These are phyloP conservation scores for Candida freyschussii DNA, from an alignment of 1,139 yeast species.

Conservation along the genomic window DNA sequence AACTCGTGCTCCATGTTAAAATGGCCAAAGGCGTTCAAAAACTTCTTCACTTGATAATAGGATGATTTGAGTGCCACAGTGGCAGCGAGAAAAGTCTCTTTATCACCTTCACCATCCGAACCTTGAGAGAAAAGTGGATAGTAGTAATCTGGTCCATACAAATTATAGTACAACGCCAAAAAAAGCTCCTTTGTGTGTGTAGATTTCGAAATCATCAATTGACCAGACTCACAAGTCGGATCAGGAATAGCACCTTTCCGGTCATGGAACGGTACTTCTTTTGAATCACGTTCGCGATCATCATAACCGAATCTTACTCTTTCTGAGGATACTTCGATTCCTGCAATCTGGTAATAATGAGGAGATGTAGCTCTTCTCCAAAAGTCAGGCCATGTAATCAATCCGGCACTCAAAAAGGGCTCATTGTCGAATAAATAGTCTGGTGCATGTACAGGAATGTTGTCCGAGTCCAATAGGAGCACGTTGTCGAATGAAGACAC, in stretches of 20 bases:
- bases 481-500: conserved; percentile 75
- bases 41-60: conserved; percentile 64
- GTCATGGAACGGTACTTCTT: conserved; percentile 57
- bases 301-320: conserved; percentile 35
- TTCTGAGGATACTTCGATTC: conserved; percentile 36
- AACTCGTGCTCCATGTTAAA: conserved; percentile 40
- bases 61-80: conserved; percentile 57
- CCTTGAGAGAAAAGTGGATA: conserved; percentile 86
- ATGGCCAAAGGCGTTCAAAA: conserved; percentile 51
- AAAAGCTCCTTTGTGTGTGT: conserved; percentile 61
- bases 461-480: conserved; percentile 74
- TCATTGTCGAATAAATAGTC: conserved; percentile 49
- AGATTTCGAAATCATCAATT: conserved; percentile 61
- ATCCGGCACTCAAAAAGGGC: conserved; percentile 51
- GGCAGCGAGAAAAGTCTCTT: conserved; percentile 82
- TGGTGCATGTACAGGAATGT: conserved; percentile 57
- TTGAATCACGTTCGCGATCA: conserved; percentile 27
- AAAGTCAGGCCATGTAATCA: conserved; percentile 79
- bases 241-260: conserved; percentile 71
- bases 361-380: conserved; percentile 78
- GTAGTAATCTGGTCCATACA: conserved; percentile 72
- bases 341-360: conserved; percentile 60
- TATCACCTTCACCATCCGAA: conserved; percentile 86
- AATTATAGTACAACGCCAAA: conserved; percentile 69
- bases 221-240: conserved; percentile 81